These are phyloP conservation scores for Dalechampia spathulata DNA, from an alignment of 441 rosid genomes.

Conservation along the genomic window DNA sequence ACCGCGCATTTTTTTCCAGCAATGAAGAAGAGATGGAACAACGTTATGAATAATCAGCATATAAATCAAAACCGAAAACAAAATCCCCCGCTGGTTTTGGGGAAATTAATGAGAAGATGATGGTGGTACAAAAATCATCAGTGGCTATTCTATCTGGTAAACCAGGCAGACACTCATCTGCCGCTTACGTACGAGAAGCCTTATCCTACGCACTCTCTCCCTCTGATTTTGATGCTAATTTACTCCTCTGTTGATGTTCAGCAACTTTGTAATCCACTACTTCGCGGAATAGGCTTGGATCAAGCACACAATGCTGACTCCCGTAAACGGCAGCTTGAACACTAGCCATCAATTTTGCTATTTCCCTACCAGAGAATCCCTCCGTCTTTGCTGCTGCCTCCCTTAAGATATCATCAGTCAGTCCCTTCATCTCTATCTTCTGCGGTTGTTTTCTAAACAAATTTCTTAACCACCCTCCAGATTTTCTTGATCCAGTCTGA, in stretches of 20 bases:
- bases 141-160: not conserved
- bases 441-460: slow-evolving; percentile 52
- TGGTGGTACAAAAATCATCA: not conserved
- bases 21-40: too few species aligned
- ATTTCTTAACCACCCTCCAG: slow-evolving; percentile 52
- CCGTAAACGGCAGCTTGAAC: slow-evolving; percentile 91
- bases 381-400: slow-evolving; percentile 75
- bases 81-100: slow-evolving; percentile 3
- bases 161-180: not conserved
- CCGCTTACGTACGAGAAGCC: not conserved
- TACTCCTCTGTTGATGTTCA: slow-evolving; percentile 73
- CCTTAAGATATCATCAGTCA: slow-evolving; percentile 59
- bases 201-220: not conserved
- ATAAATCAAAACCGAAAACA: not conserved
- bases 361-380: slow-evolving; percentile 80
- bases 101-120: slow-evolving; percentile 8
- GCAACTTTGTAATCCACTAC: slow-evolving; percentile 82
- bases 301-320: slow-evolving; percentile 65
- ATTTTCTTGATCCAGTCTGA: slow-evolving; percentile 58
- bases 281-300: slow-evolving; percentile 61
- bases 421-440: slow-evolving; percentile 66
- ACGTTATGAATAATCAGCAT: slow-evolving; percentile 1
- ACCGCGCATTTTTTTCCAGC: too few species aligned
- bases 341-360: slow-evolving; percentile 77
- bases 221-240: slow-evolving; percentile 35